phyloP scores from a whole-genome alignment of 2,329 filamentous ascomycete genomes.

The Penicillium sp. region DNA sequence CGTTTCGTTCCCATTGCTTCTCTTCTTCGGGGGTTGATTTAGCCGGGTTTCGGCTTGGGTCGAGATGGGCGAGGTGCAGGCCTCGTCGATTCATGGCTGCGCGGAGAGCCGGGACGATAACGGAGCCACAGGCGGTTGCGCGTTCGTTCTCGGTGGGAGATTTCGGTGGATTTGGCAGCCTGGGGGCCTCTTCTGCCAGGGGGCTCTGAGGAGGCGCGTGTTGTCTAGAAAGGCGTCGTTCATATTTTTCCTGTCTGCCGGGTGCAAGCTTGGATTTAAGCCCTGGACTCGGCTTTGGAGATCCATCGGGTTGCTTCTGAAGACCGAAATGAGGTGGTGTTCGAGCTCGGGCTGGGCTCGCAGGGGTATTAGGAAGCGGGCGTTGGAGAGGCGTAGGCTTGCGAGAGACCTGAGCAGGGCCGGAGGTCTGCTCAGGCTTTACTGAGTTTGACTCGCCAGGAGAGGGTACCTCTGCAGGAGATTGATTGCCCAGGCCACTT shows the following conservation, averaged over 20 bases:
- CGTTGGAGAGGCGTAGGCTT: constrained; percentile 9
- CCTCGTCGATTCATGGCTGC: constrained; percentile 78
- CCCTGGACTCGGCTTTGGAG: constrained; percentile 12
- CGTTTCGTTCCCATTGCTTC: constrained; percentile 18
- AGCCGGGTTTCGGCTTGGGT: constrained; percentile 23
- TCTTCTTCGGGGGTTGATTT: constrained; percentile 18
- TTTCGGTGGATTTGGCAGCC: constrained; percentile 18
- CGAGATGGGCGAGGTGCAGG: constrained; percentile 50
- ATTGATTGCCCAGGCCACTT: neutral
- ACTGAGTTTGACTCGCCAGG: neutral
- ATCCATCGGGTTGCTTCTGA: constrained; percentile 11
- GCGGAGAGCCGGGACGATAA: constrained; percentile 88
- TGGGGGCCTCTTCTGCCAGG: constrained; percentile 31
- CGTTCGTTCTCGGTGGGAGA: constrained; percentile 11
- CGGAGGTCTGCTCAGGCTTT: neutral
- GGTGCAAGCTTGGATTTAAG: constrained; percentile 24
- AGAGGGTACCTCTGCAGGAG: neutral
- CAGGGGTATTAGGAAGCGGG: constrained; percentile 5
- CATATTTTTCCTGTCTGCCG: constrained; percentile 11
- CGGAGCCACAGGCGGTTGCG: constrained; percentile 36
- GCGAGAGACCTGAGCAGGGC: constrained; percentile 4
- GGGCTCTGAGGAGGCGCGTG: constrained; percentile 21
- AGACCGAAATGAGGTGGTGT: neutral
- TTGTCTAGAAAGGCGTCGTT: neutral
- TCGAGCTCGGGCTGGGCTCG: constrained; percentile 2